Evolutionary conservation across 805 yeast species (phyloP).

Genomic region (Hemisphaericaspora nanyangensis): DNA sequence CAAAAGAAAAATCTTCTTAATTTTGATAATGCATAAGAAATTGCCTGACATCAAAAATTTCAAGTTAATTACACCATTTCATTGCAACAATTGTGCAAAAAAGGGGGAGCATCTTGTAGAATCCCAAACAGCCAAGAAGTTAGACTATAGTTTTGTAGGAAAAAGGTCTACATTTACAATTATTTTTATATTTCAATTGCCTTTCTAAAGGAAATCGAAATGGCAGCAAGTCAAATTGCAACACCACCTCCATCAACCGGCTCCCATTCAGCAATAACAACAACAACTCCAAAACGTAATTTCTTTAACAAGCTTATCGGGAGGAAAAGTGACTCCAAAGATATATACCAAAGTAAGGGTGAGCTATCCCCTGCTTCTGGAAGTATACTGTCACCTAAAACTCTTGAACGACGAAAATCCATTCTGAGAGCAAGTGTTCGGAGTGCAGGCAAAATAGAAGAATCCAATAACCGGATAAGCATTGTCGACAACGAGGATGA

Average conservation of each 20-base stretch:
- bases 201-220: no score
- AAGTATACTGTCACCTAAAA: not conserved
- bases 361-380: not conserved
- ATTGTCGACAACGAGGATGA: conserved; percentile 21
- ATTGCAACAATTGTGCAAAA: no score
- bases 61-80: no score
- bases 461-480: not conserved
- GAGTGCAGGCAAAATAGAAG: not conserved
- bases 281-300: conserved; percentile 3
- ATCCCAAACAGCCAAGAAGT: no score
- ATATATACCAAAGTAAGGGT: not conserved
- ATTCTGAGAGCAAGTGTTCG: not conserved
- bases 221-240: no score
- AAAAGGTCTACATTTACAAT: no score
- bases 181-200: no score
- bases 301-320: conserved; percentile 11
- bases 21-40: no score
- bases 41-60: no score
- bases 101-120: no score
- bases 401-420: not conserved
- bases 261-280: not conserved
- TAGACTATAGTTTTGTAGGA: no score
- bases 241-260: conserved; percentile 4
- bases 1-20: no score
- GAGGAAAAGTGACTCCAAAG: conserved; percentile 5